Evolutionary conservation across 352 stramenopile species (phyloP).

Genomic region (Phytopythium aichiense): DNA sequence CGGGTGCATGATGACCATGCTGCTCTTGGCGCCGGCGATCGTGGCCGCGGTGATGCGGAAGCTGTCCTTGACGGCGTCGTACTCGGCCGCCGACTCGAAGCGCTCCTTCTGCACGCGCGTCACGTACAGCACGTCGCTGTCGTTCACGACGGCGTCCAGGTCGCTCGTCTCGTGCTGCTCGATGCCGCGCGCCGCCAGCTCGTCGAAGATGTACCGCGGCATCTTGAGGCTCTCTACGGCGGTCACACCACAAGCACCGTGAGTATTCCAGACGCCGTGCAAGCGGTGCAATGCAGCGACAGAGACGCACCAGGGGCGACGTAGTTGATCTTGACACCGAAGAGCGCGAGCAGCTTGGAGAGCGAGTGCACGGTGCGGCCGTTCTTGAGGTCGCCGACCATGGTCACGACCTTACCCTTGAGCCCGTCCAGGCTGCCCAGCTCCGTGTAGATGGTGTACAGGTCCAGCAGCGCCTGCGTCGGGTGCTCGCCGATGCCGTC

Average conservation of each 20-base stretch:
- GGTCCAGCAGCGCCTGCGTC: constrained; percentile 98
- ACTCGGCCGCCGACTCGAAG: constrained; percentile 93
- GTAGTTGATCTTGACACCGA: constrained; percentile 90
- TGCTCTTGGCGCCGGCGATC: constrained; percentile 83
- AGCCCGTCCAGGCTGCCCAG: constrained; percentile 55
- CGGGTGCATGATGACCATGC: constrained; percentile 97
- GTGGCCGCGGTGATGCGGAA: constrained; percentile 72
- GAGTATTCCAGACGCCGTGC: neutral
- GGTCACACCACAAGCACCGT: neutral
- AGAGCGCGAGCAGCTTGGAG: constrained; percentile 92
- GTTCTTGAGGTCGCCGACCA: constrained; percentile 99
- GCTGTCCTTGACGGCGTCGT: constrained; percentile 93
- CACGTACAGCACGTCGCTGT: constrained; percentile 98
- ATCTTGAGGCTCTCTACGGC: constrained; percentile 69
- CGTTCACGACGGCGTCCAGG: constrained; percentile 83
- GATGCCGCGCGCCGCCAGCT: constrained; percentile 60
- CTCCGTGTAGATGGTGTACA: constrained; percentile 96
- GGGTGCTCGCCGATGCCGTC: constrained; percentile 98
- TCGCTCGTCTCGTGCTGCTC: constrained; percentile 85
- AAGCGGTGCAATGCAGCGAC: neutral
- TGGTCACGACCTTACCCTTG: constrained; percentile 90
- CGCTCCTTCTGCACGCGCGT: constrained; percentile 98
- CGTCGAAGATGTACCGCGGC: constrained; percentile 79
- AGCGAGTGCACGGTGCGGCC: constrained; percentile 98
- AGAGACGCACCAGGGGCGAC: constrained; percentile 62